phyloP scores from a whole-genome alignment of 2,329 filamentous ascomycete species.

The Cercospora brassicicola region DNA sequence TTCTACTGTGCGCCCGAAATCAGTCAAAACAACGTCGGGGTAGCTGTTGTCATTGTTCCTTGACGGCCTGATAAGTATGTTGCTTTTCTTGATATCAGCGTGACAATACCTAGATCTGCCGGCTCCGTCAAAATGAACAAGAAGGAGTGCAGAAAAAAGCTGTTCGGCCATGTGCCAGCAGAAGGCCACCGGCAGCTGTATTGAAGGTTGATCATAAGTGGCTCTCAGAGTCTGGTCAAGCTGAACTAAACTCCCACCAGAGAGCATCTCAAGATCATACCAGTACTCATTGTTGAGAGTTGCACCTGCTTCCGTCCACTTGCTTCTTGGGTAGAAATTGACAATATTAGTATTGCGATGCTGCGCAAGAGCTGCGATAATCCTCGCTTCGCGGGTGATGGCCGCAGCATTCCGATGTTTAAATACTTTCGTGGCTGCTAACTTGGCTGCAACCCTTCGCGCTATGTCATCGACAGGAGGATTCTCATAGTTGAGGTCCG shows the following conservation, averaged over 20 bases:
- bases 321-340: background rate
- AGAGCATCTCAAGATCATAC: background rate
- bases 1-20: background rate
- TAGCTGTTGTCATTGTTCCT: background rate
- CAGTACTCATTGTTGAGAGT: background rate
- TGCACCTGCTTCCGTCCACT: background rate
- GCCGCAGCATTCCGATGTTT: background rate
- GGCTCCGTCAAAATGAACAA: background rate
- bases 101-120: background rate
- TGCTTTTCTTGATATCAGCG: background rate
- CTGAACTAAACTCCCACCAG: background rate
- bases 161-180: background rate
- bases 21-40: background rate
- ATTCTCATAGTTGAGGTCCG: background rate
- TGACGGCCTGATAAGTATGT: background rate
- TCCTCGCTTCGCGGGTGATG: background rate
- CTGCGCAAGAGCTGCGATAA: background rate
- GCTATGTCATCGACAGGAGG: background rate
- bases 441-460: background rate
- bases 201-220: background rate
- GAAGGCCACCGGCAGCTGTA: background rate
- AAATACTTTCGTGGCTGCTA: background rate
- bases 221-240: background rate
- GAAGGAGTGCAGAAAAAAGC: background rate
- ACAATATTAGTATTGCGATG: background rate